phyloP scores from a whole-genome alignment of 768 basidiomycete genomes.

The Steccherinum ochraceum region DNA sequence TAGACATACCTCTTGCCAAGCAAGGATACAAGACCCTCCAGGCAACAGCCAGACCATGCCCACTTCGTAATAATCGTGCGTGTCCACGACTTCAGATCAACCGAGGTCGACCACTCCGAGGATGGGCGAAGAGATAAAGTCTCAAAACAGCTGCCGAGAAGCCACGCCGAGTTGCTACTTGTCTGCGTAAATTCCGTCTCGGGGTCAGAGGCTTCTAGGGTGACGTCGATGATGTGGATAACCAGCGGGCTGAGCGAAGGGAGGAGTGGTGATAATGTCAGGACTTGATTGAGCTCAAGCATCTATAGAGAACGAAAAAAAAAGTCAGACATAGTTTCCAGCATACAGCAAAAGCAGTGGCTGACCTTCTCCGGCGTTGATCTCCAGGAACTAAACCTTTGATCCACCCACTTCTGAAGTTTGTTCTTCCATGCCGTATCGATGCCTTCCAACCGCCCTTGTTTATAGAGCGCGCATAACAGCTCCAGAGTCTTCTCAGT shows the following conservation, averaged over 20 bases:
- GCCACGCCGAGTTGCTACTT: conserved; percentile 43
- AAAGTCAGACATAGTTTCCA: background rate
- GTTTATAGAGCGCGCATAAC: conserved; percentile 39
- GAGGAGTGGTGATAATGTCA: conserved; percentile 47
- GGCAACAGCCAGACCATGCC: conserved; percentile 49
- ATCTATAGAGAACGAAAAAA: conserved; percentile 28
- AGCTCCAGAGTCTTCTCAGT: conserved; percentile 39
- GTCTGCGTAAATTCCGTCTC: conserved; percentile 23
- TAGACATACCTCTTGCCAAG: conserved; percentile 38
- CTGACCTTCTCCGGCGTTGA: conserved; percentile 34
- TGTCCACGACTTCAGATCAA: conserved; percentile 48
- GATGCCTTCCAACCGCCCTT: conserved; percentile 48
- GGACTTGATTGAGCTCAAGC: conserved; percentile 45
- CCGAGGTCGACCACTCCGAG: conserved; percentile 39
- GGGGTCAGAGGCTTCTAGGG: conserved; percentile 26
- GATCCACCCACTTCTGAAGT: conserved; percentile 44
- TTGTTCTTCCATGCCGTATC: conserved; percentile 55
- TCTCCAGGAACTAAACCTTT: conserved; percentile 36
- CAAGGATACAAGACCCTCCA: conserved; percentile 49
- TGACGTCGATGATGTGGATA: conserved; percentile 36
- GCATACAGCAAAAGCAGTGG: background rate
- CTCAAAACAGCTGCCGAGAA: conserved; percentile 54
- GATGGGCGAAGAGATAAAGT: conserved; percentile 38
- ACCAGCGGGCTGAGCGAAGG: conserved; percentile 37
- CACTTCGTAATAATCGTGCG: conserved; percentile 40